Base-by-base conservation (phyloP, 208 protist genomes). In the Acanthamoeba royreba region DNA sequence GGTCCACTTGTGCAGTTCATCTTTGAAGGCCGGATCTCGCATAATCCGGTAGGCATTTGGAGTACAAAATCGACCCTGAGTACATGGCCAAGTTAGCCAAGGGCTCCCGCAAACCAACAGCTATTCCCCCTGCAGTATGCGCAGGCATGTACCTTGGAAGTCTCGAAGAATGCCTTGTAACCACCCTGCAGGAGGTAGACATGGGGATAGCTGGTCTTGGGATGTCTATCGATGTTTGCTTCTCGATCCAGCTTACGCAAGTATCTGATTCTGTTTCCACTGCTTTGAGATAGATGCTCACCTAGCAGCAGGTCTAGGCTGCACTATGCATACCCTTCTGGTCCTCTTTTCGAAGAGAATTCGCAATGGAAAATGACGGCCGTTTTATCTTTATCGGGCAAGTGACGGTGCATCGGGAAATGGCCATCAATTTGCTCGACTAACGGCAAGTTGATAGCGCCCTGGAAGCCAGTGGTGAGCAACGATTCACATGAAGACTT, bases 351-450 rank as follows among this genome's bases (percentile, higher is more conserved):
- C 69, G 81, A 89, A 25, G 94, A 95, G 43, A 93, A 95, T 38
- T 95, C 94, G 77, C 94, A 95, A 55, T 95, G 93, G 42, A 95
- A 95, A n/a, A 95, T 81, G 58, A 95, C 89, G 25, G 35, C 61
- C 9, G 31, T 42, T 11, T 58, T 40, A 22, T 93, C 69, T 4
- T 85, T 2, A 46, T 72, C 92, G 22, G 79, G 49, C 28, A 38
- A 35, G 28, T 72, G 31, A 13, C 61, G 61, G 61, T 38, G 1
- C 40, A 58, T 46, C 55, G 45, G 38, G 45, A 85, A 85, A 35
- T 5, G 15, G n/a, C 28, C 38, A 25, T 85, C 74, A n/a, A 85
- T 85, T 0, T 0, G 0, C 25, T 85, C 74, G 17, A 52, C 40
- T n/a, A 0, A 25, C 11, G 38, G 74, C 45, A 85, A 85, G 38